Percentiles rank a stretch among this genome's conserved stretches.
These are phyloP conservation scores for Dactylonectria macrodidyma DNA, from an alignment of 2,329 filamentous ascomycete species.

Conservation along the genomic window DNA sequence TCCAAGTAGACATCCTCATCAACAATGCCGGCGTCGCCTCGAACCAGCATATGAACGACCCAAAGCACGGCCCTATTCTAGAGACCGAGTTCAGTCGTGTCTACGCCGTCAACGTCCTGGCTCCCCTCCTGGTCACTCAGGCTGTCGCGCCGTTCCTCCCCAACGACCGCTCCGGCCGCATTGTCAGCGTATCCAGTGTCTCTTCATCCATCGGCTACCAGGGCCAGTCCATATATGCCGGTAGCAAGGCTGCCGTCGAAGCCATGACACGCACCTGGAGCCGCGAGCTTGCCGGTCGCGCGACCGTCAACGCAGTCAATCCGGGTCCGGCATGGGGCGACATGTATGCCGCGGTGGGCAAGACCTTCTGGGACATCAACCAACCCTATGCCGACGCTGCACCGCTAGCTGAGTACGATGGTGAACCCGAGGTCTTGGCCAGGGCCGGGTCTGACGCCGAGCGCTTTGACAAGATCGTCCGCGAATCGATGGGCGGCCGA, in stretches of 20 bases:
- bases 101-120: slow-evolving; percentile 87
- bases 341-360: slow-evolving; percentile 62
- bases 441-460: slow-evolving; percentile 51
- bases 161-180: slow-evolving; percentile 73
- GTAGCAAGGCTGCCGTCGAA: slow-evolving; percentile 71
- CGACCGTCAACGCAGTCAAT: slow-evolving; percentile 71
- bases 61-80: slow-evolving; percentile 66
- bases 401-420: slow-evolving; percentile 53
- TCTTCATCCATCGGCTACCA: slow-evolving; percentile 68
- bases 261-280: slow-evolving; percentile 73
- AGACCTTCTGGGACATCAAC: slow-evolving; percentile 55
- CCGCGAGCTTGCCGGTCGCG: slow-evolving; percentile 66
- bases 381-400: slow-evolving; percentile 56
- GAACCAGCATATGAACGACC: slow-evolving; percentile 75
- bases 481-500: slow-evolving; percentile 52
- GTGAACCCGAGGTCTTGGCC: slow-evolving; percentile 50
- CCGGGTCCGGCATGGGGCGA: slow-evolving; percentile 69
- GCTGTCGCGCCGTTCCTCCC: slow-evolving; percentile 79
- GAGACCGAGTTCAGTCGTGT: slow-evolving; percentile 77
- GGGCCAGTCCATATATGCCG: slow-evolving; percentile 70
- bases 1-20: slow-evolving; percentile 82
- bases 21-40: slow-evolving; percentile 85
- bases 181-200: slow-evolving; percentile 71
- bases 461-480: slow-evolving; percentile 53
- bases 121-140: slow-evolving; percentile 83